Conservation (phyloP, 164 flowering plant species). For the grape (Vitis vinifera) region DNA sequence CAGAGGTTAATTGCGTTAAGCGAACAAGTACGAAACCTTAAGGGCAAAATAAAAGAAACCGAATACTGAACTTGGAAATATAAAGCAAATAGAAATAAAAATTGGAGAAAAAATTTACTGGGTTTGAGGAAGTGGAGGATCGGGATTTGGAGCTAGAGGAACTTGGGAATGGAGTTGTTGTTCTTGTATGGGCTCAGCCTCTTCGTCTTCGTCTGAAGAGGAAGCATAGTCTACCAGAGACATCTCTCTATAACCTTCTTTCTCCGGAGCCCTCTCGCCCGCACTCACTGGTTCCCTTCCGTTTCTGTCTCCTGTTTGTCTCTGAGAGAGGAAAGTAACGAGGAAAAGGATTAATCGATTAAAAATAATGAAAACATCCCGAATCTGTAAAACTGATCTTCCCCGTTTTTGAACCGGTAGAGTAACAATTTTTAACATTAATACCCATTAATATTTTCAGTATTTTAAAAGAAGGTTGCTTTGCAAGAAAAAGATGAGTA, state of each 20-base stretch:
- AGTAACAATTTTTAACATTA: no score
- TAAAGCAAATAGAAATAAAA: neutral
- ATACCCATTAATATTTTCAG: no score
- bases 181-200: conserved; percentile 4
- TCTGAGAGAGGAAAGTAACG: no score
- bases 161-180: neutral
- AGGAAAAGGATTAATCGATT: no score
- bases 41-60: neutral
- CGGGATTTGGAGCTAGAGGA: conserved; percentile 4
- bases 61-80: no score
- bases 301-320: neutral
- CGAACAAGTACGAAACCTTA: neutral
- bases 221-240: conserved; percentile 71
- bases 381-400: no score
- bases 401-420: no score
- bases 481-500: no score
- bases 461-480: no score
- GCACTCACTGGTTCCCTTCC: neutral
- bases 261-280: neutral
- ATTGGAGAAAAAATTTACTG: conserved; percentile 20
- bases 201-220: conserved; percentile 44
- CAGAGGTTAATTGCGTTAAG: no score
- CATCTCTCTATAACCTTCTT: conserved; percentile 27
- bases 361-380: no score
- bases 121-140: conserved; percentile 16